Evolutionary conservation across 2,329 filamentous ascomycete genomes (phyloP), one percentile per base, ranked within the genome.

Genomic region (Xylaria polymorpha): DNA sequence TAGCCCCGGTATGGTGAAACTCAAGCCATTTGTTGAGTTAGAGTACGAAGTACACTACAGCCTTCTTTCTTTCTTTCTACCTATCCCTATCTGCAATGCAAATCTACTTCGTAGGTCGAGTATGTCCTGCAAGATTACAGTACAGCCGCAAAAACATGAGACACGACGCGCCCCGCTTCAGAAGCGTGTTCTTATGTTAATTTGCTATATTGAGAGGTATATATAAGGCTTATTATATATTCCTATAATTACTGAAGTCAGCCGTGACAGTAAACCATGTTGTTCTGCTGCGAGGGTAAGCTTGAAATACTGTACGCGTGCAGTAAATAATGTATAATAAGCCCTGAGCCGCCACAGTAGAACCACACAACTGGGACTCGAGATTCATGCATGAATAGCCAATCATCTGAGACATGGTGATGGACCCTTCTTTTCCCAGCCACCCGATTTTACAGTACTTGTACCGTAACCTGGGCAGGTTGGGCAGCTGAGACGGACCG

Each of bases 311-410:
- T 20, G 29, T 22, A 39, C 43, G 29, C 20, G 43, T 50, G 29
- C 55, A 37, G 25, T 25, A 58, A 41, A 41, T 48, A 63, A 37
- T 20, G 14, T 37, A 37, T 9, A 18, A 1, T 14, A 50, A 32
- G 56, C 58, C 56, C 50, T 25, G 25, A 48, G 41, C 15, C 56
- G 56, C 56, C 56, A 46, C 25, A 32, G 43, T 39, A 51, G 59
- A 66, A 57, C 66, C 66, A 64, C 59, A 64, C 61, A 64, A 69
- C 64, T 58, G 67, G 67, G 60, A 69, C 57, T 55, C n/a, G n/a
- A 53, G 39, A 57, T 37, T 68, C 22, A 58, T 59, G 48, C 55
- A 51, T 25, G 50, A 37, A 43, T 48, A 32, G 29, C 67, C 64
- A 67, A 69, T 63, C 62, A 66, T 51, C 10, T 35, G n/a, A 20